Base-by-base conservation (phyloP, 805 yeast species). In the Saccharomycopsis sp. region DNA sequence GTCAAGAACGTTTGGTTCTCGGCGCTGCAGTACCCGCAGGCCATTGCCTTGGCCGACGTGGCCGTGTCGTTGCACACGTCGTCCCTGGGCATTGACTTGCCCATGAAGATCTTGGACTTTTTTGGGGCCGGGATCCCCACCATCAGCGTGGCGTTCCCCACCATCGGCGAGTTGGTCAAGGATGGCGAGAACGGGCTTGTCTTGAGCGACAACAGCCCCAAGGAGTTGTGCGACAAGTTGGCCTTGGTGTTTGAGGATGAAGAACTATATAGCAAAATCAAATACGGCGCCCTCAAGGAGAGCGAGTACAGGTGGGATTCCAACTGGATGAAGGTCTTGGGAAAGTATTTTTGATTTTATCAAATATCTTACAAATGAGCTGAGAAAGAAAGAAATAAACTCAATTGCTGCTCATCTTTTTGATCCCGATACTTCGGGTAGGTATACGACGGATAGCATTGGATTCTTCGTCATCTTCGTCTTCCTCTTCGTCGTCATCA, bases 51-150 rank as follows among this genome's bases (percentile, higher is more conserved):
- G 3, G 89, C 95, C 3, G 96, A 92, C 54, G 55, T 88, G 26
- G 97, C 96, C 2, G 69, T 92, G 1, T 89, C 97, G 1, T 63
- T 92, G 47, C 99, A 92, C 59, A 73, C 79, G 3, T 88, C 97
- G 0, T 81, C 94, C 34, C 82, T 95, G 34, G 98, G 99, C 0
- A 68, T 83, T 42, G 99, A 92, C 54, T 67, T 92, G 43, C 99
- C 99, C 1, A 92, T 92, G 99, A 92, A 92, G 59, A 83, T 92
- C 26, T 80, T 89, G 4, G 99, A 92, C 54, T 77, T 89, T 72
- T 88, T 89, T 65, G 98, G 98, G 0, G 83, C 92, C 49, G 97
- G 97, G 0, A 64, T 92, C 9, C 99, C 98, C 1, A 96, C 87
- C 0, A 65, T 88, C 2, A 75, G 95, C 0, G 64, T 88, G 43